A percentile compares a stretch with the other conserved stretches of the same genome.
Conservation (phyloP, 1,139 yeast genomes). For the Taphrina wiesneri region DNA sequence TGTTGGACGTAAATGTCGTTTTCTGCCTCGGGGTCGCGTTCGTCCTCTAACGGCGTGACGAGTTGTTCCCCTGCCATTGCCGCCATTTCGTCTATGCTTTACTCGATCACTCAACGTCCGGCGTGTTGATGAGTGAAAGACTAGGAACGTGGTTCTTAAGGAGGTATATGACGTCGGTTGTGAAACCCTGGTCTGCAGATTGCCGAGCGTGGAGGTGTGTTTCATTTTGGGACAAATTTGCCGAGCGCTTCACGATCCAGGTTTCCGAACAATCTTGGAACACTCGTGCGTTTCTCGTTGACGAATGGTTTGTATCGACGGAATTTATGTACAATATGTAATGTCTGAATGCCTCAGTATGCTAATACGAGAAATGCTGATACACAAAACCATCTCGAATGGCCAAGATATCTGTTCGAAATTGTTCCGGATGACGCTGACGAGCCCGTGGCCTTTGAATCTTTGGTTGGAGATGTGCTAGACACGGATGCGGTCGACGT, state of each 20-base stretch:
- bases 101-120: too few relatives aligned
- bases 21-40: background rate
- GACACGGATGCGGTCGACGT: background rate
- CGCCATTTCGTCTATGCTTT: background rate
- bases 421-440: background rate
- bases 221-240: background rate
- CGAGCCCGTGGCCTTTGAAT: background rate
- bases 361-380: background rate
- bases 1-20: background rate
- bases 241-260: background rate
- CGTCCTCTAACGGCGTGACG: slow-evolving; percentile 1
- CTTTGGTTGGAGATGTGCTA: background rate
- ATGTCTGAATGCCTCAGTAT: background rate
- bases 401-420: background rate
- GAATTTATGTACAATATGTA: background rate
- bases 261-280: too few relatives aligned
- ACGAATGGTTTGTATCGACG: too few relatives aligned
- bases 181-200: too few relatives aligned
- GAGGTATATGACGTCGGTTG: too few relatives aligned
- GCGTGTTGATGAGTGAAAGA: too few relatives aligned
- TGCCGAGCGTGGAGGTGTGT: too few relatives aligned
- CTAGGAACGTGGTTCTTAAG: too few relatives aligned
- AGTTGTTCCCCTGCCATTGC: background rate
- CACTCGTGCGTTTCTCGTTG: too few relatives aligned
- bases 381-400: background rate